Percentiles rank a stretch among this genome's conserved stretches.
Conservation (phyloP, 2,329 filamentous ascomycete species). For the Fusarium anguioides region DNA sequence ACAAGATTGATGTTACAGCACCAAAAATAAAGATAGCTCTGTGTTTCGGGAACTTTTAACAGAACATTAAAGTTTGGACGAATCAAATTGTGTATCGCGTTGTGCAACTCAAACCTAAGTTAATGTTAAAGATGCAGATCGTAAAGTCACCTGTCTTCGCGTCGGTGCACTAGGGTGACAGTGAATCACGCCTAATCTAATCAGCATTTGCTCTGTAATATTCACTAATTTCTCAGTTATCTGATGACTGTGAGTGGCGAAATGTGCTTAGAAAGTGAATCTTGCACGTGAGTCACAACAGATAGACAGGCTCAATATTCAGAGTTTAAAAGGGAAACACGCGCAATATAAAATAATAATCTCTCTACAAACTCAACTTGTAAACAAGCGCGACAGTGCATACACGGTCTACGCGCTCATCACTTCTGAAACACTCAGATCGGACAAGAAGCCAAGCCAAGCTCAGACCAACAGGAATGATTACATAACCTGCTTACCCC, state of each 20-base stretch:
- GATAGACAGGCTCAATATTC: background rate
- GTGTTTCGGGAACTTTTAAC: background rate
- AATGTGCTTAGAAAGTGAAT: background rate
- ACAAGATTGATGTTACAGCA: background rate
- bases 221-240: no score
- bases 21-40: background rate
- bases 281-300: background rate
- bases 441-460: no score
- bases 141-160: background rate
- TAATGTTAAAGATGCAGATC: background rate
- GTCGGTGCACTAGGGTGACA: background rate
- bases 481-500: slow-evolving; percentile 30
- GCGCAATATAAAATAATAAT: background rate
- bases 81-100: rapidly evolving
- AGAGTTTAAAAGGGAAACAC: background rate
- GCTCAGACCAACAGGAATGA: background rate
- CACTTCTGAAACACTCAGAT: no score
- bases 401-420: no score
- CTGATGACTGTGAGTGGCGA: background rate
- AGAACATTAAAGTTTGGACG: rapidly evolving
- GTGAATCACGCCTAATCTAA: background rate
- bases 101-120: background rate
- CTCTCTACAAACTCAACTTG: background rate
- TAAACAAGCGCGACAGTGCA: background rate
- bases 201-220: background rate